Evolutionary conservation across 1,139 yeast genomes (phyloP).

Genomic region (Candida sanyaensis): DNA sequence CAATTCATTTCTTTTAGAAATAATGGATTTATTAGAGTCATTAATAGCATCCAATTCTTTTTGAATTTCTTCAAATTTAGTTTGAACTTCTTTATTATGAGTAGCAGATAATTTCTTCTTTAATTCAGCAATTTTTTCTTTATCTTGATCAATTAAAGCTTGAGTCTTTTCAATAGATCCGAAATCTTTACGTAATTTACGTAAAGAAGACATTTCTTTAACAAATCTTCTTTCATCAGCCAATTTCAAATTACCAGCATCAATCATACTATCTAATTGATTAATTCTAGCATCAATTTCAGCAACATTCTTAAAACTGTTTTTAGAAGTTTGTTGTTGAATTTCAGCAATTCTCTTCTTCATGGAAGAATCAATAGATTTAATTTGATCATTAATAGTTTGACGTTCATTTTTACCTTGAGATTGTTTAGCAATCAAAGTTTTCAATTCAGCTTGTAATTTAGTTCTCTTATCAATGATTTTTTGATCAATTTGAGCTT

Average conservation of each 20-base stretch:
- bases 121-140: slow-evolving; percentile 72
- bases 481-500: slow-evolving; percentile 43
- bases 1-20: slow-evolving; percentile 65
- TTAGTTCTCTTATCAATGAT: slow-evolving; percentile 59
- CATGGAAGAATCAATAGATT: slow-evolving; percentile 65
- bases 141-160: slow-evolving; percentile 78
- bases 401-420: slow-evolving; percentile 71
- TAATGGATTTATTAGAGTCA: slow-evolving; percentile 61
- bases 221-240: slow-evolving; percentile 89
- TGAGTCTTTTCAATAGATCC: slow-evolving; percentile 74
- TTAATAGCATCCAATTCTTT: slow-evolving; percentile 62
- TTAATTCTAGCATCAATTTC: slow-evolving; percentile 79
- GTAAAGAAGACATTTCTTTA: slow-evolving; percentile 82
- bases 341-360: slow-evolving; percentile 80
- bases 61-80: slow-evolving; percentile 62
- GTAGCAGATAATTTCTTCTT: slow-evolving; percentile 65
- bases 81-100: slow-evolving; percentile 65
- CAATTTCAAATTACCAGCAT: slow-evolving; percentile 78
- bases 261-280: slow-evolving; percentile 72
- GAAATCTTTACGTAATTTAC: slow-evolving; percentile 82
- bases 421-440: slow-evolving; percentile 66
- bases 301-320: slow-evolving; percentile 66
- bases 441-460: slow-evolving; percentile 66
- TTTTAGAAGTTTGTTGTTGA: slow-evolving; percentile 68
- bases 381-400: slow-evolving; percentile 70